A percentile compares a stretch with the other conserved stretches of the same genome.
Evolutionary conservation across 371 early-diverging fungal genomes (phyloP).

Genomic region (Lichtheimia hyalospora): DNA sequence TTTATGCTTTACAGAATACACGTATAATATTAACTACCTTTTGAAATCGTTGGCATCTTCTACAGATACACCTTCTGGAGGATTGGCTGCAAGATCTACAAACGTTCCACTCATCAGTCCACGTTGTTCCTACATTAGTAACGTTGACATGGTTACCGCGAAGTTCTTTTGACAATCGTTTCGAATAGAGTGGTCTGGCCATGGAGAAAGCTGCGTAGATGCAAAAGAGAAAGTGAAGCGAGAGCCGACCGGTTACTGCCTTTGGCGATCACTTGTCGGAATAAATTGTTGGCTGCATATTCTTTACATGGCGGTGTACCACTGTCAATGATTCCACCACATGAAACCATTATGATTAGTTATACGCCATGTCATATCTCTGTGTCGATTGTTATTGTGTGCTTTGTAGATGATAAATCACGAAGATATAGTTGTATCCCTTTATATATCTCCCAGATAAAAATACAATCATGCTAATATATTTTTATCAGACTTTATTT

Average conservation of each 20-base stretch:
- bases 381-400: too few relatives aligned
- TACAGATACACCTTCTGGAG: constrained; percentile 59
- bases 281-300: not conserved
- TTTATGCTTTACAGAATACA: not conserved
- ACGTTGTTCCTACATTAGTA: not conserved
- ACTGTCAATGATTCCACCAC: too few relatives aligned
- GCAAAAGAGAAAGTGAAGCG: not conserved
- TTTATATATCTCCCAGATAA: too few relatives aligned
- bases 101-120: not conserved
- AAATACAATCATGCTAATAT: too few relatives aligned
- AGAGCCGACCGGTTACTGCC: not conserved
- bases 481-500: too few relatives aligned
- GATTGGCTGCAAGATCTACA: constrained; percentile 56
- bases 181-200: constrained; percentile 26
- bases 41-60: constrained; percentile 61
- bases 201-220: constrained; percentile 1
- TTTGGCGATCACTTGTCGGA: not conserved
- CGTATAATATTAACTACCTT: constrained; percentile 28
- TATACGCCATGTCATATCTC: too few relatives aligned
- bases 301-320: too few relatives aligned
- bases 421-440: too few relatives aligned
- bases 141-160: constrained; percentile 33
- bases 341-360: too few relatives aligned
- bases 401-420: too few relatives aligned
- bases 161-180: constrained; percentile 56